Percentiles rank a stretch among this genome's conserved stretches.
Conservation (phyloP, 306 rosid genomes). For the Arachis stenosperma region DNA sequence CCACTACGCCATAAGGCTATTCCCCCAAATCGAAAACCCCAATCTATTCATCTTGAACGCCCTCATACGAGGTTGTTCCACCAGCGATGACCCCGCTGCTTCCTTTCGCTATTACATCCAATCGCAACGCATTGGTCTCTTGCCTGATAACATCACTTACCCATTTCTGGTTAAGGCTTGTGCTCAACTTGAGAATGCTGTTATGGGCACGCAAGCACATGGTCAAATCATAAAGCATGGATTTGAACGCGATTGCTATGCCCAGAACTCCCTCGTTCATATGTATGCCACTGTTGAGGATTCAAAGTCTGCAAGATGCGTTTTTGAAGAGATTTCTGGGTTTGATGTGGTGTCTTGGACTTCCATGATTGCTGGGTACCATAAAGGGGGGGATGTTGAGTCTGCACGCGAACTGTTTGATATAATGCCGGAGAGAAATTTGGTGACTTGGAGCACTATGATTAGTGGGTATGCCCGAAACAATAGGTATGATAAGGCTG, state of each 20-base stretch:
- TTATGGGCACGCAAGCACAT: slow-evolving; percentile 47
- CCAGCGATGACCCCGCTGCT: slow-evolving; percentile 30
- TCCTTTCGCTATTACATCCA: slow-evolving; percentile 48
- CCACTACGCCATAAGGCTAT: slow-evolving; percentile 41
- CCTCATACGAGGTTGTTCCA: slow-evolving; percentile 43
- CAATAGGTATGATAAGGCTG: slow-evolving; percentile 38
- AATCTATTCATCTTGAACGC: slow-evolving; percentile 54
- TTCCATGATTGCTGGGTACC: slow-evolving; percentile 47
- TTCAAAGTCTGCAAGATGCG: slow-evolving; percentile 34
- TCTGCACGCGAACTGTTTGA: slow-evolving; percentile 50
- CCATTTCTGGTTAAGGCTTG: slow-evolving; percentile 50
- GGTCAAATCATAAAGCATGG: slow-evolving; percentile 43
- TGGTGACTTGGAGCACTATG: slow-evolving; percentile 57
- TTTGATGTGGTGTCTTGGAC: slow-evolving; percentile 48
- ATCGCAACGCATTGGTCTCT: slow-evolving; percentile 42
- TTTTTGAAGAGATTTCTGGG: slow-evolving; percentile 39
- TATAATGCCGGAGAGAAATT: slow-evolving; percentile 46
- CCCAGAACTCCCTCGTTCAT: slow-evolving; percentile 45
- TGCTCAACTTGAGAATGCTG: slow-evolving; percentile 33
- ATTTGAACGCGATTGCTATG: slow-evolving; percentile 43
- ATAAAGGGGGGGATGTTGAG: slow-evolving; percentile 43
- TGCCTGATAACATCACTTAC: slow-evolving; percentile 49
- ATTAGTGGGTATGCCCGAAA: slow-evolving; percentile 48
- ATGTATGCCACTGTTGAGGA: slow-evolving; percentile 46
- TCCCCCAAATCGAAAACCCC: slow-evolving; percentile 47